Conservation (phyloP, 2,329 filamentous ascomycete species). For the Keithomyces neogunnii region DNA sequence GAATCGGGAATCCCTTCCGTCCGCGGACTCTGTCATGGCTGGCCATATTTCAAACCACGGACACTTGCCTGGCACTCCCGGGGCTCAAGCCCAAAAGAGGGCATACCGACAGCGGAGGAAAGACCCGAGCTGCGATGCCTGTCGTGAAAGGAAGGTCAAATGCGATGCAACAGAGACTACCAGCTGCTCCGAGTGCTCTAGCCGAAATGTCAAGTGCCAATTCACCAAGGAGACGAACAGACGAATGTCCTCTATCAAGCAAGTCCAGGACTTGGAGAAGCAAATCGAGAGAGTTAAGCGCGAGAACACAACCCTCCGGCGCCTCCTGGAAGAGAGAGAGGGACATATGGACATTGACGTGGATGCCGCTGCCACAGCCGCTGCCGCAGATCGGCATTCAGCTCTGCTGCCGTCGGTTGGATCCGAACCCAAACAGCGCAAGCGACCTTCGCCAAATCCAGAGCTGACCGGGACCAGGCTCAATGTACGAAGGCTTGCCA, state of each 20-base stretch:
- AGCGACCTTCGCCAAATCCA: constrained; percentile 51
- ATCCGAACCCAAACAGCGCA: constrained; percentile 55
- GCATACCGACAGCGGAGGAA: constrained; percentile 93
- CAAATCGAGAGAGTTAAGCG: constrained; percentile 74
- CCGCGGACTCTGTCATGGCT: constrained; percentile 46
- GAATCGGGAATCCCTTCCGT: constrained; percentile 53
- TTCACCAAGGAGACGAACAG: constrained; percentile 99
- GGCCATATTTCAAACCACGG: constrained; percentile 36
- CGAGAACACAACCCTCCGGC: constrained; percentile 67
- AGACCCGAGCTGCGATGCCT: constrained; percentile 96
- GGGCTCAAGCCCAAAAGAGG: constrained; percentile 67
- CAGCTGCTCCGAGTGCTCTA: constrained; percentile 95
- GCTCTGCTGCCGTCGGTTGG: constrained; percentile 57
- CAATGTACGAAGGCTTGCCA: constrained; percentile 65
- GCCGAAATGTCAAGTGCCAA: constrained; percentile 92
- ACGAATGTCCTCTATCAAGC: constrained; percentile 98
- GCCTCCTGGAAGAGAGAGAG: constrained; percentile 47
- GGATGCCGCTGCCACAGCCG: constrained; percentile 21
- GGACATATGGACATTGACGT: constrained; percentile 41
- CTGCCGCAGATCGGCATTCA: constrained; percentile 33
- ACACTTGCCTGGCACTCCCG: constrained; percentile 33
- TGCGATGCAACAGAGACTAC: constrained; percentile 95
- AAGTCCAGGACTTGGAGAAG: constrained; percentile 93
- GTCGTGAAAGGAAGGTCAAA: constrained; percentile 75
- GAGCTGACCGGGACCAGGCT: constrained; percentile 64